Evolutionary conservation across 2,329 filamentous ascomycete genomes (phyloP), one percentile per base, ranked within the genome.

Genomic region (Fusarium domesticum): DNA sequence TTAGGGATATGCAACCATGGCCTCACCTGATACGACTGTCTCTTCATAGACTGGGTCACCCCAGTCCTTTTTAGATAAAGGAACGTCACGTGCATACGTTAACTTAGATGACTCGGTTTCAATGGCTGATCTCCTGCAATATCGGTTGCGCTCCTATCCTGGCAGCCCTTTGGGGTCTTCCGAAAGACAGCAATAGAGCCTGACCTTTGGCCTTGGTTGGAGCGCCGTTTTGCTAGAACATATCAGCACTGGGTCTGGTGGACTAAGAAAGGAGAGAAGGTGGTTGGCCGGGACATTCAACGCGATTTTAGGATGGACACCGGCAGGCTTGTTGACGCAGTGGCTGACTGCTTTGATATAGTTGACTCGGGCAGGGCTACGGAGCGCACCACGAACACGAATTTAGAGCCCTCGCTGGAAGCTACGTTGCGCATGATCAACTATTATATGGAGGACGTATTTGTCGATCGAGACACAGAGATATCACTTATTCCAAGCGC

Each of bases 1-100:
- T 23, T 54, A 37, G 39, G 49, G 43, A 25, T 53, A 35, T 19
- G 44, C 14, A 6, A 34, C 45, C 6, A 35, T 49, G 15, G 32
- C 39, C 32, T 12, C 39, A 12, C 43, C 47, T 4, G 47, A 53
- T 11, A 43, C 37, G 17, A 45, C 43, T 12, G 30, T 45, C 16
- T 50, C 44, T 31, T 31, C 36, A 14, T 53, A 42, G 50, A 45
- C 41, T 43, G 44, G 47, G 20, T 42, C 35, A 23, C 17, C 35
- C 4, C n/a, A 42, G 15, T 42, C 43, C 14, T 46, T 46, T 15
- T 16, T 42, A n/a, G 43, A 46, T 25, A 6, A 38, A 23, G 7
- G 12, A 18, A 15, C 31, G 2, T 42, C 35, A 4, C 20, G 30
- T 23, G 20, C 31, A 6, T 42, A 46, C 30, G n/a, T 16, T 12